Percentiles rank a stretch among this genome's conserved stretches.
phyloP scores from a whole-genome alignment of 2,329 filamentous ascomycete species.

The Simplicillium sp. region DNA sequence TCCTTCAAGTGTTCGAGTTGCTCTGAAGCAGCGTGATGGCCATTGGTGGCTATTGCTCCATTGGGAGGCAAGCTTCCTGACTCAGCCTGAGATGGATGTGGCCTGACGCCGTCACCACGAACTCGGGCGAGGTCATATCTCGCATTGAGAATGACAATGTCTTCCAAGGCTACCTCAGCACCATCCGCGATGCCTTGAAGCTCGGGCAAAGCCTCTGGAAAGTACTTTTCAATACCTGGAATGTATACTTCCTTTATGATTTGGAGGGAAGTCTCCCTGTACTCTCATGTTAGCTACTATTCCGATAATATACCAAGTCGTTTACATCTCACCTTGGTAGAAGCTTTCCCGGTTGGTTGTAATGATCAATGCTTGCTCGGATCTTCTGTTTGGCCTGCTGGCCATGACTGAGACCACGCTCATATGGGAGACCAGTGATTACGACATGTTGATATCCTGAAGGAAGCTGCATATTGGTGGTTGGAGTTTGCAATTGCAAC shows the following conservation, averaged over 20 bases:
- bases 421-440: constrained; percentile 11
- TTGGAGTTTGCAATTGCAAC: too few relatives aligned
- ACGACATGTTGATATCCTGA: constrained; percentile 17
- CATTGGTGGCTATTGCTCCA: background rate
- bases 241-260: constrained; percentile 13
- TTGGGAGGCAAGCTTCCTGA: too few relatives aligned
- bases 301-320: too few relatives aligned
- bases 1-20: background rate
- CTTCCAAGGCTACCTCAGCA: constrained; percentile 6
- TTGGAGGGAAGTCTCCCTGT: constrained; percentile 6
- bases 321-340: background rate
- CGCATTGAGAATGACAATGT: constrained; percentile 12
- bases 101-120: background rate
- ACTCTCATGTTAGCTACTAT: too few relatives aligned
- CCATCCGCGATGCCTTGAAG: constrained; percentile 12
- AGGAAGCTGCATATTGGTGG: too few relatives aligned
- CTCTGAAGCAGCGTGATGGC: background rate
- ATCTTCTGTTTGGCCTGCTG: constrained; percentile 12
- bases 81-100: too few relatives aligned
- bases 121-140: constrained; percentile 8
- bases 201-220: constrained; percentile 10
- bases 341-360: constrained; percentile 13
- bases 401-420: constrained; percentile 13
- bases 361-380: constrained; percentile 12
- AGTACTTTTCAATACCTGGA: constrained; percentile 11